Evolutionary conservation across 257 asterid species (phyloP).

Genomic region (Solanum boliviense): DNA sequence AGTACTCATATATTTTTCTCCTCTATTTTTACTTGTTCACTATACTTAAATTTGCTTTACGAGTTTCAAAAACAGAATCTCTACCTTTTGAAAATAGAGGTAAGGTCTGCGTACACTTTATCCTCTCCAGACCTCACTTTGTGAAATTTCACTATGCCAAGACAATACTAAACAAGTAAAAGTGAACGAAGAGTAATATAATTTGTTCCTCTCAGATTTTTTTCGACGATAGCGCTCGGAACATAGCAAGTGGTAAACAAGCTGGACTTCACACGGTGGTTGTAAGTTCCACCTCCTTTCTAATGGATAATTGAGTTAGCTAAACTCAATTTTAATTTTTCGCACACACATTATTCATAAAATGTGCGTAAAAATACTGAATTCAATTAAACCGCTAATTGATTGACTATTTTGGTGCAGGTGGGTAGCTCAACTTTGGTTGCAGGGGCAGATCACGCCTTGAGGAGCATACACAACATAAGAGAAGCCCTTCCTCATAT

Average conservation of each 20-base stretch:
- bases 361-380: neutral
- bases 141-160: too few species aligned
- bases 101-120: neutral
- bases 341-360: neutral
- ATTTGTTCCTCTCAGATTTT: constrained; percentile 37
- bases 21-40: neutral
- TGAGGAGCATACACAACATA: constrained; percentile 74
- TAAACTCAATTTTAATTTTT: too few species aligned
- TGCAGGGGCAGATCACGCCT: constrained; percentile 71
- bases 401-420: constrained; percentile 20
- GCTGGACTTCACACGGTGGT: constrained; percentile 75
- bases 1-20: neutral
- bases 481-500: constrained; percentile 76
- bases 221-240: constrained; percentile 77
- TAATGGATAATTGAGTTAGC: neutral
- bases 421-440: constrained; percentile 67
- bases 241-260: constrained; percentile 61
- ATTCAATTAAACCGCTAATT: neutral
- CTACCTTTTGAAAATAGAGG: neutral
- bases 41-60: neutral
- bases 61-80: too few species aligned
- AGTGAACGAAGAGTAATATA: neutral
- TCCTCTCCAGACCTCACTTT: neutral
- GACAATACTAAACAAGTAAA: neutral
- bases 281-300: constrained; percentile 16